Evolutionary conservation across 441 rosid genomes (phyloP).

Genomic region (Euphorbia schlechtendalii): DNA sequence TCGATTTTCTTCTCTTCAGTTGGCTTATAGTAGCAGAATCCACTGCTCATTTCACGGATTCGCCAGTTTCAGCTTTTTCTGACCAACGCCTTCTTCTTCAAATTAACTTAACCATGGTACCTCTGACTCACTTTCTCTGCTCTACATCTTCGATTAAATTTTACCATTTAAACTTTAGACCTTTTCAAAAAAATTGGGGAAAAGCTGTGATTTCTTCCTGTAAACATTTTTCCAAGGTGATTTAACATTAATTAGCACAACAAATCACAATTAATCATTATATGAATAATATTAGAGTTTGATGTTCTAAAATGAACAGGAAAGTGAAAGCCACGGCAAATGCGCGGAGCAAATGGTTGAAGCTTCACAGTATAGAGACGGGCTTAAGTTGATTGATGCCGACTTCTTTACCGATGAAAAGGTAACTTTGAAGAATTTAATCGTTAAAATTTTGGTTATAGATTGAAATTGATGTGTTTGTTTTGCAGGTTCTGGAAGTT

Average conservation of each 20-base stretch:
- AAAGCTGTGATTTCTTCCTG: slow-evolving; percentile 30
- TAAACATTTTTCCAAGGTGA: slow-evolving; percentile 30
- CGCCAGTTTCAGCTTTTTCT: slow-evolving; percentile 1
- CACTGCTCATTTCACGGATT: background rate
- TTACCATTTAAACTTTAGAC: no score
- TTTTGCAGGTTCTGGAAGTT: slow-evolving; percentile 52
- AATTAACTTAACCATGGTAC: slow-evolving; percentile 15
- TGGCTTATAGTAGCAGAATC: slow-evolving; percentile 5
- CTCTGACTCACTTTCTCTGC: background rate
- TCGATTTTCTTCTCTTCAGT: slow-evolving; percentile 9
- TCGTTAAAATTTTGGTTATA: no score
- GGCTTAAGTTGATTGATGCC: slow-evolving; percentile 51
- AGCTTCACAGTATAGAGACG: slow-evolving; percentile 25
- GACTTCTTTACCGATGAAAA: slow-evolving; percentile 56
- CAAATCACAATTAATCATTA: no score
- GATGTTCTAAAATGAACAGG: slow-evolving; percentile 38
- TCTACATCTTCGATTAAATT: background rate
- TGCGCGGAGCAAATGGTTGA: slow-evolving; percentile 27
- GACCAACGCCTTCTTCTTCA: no score
- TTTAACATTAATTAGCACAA: no score
- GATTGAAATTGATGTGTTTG: background rate
- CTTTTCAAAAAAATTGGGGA: no score
- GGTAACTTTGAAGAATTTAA: no score
- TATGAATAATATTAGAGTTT: no score
- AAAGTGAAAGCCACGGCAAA: slow-evolving; percentile 23